These are phyloP conservation scores for Mycena vulgaris DNA, from an alignment of 768 basidiomycete genomes.

Conservation along the genomic window DNA sequence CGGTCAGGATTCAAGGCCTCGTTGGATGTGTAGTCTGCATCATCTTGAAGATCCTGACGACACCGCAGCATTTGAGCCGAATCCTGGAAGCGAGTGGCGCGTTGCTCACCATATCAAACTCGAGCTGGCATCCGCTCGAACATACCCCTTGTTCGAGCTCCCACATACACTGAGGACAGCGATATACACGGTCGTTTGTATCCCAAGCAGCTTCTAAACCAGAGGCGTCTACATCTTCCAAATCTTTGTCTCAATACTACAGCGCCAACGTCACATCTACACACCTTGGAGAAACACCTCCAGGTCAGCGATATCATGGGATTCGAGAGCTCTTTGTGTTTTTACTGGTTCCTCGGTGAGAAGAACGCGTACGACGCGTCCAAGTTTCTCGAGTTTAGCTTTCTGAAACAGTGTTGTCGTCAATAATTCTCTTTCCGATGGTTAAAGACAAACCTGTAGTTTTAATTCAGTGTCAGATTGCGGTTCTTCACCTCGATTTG, in stretches of 20 bases:
- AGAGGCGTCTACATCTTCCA: neutral
- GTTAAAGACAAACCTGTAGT: neutral
- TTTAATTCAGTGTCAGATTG: neutral
- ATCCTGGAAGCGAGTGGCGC: neutral
- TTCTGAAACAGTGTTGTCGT: conserved; percentile 6
- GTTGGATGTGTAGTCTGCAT: conserved; percentile 27
- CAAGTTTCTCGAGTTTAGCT: conserved; percentile 7
- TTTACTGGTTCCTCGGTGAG: neutral
- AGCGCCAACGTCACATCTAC: neutral
- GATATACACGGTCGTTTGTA: conserved; percentile 37
- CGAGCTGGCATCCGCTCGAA: conserved; percentile 38
- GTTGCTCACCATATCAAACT: conserved; percentile 27
- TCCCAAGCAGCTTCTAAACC: conserved; percentile 38
- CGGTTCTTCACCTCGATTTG: neutral
- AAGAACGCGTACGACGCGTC: conserved; percentile 14
- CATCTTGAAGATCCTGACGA: conserved; percentile 33
- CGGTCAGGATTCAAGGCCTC: conserved; percentile 46
- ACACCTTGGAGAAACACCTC: conserved; percentile 14
- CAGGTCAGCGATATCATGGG: neutral
- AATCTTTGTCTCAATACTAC: neutral
- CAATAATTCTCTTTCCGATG: neutral
- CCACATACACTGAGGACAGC: conserved; percentile 48
- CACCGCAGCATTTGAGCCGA: neutral
- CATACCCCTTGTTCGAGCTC: conserved; percentile 52
- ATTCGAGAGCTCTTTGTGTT: conserved; percentile 3